Evolutionary conservation across 257 asterid genomes (phyloP).

Genomic region (Buddleja alternifolia): DNA sequence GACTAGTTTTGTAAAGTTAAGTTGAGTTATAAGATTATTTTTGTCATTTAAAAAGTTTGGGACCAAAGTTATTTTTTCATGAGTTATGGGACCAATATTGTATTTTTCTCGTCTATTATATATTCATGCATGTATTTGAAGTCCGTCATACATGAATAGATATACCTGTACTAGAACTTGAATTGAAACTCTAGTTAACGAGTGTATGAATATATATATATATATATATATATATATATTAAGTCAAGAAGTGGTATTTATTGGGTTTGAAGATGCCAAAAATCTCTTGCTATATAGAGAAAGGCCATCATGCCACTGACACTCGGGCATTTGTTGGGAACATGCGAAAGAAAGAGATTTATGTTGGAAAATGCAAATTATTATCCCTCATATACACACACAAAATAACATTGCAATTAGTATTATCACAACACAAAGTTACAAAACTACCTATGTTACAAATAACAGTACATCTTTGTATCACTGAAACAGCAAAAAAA

Average conservation of each 20-base stretch:
- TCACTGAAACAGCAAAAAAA: background rate
- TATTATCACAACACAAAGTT: background rate
- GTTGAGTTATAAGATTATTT: too few relatives aligned
- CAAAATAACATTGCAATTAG: constrained; percentile 28
- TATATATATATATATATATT: background rate
- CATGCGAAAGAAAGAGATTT: constrained; percentile 42
- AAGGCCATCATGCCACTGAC: constrained; percentile 54
- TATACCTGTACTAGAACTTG: too few relatives aligned
- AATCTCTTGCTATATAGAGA: constrained; percentile 35
- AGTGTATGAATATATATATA: background rate
- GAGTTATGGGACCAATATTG: too few relatives aligned
- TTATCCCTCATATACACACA: constrained; percentile 28
- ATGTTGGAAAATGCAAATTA: constrained; percentile 46
- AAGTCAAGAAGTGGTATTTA: constrained; percentile 16
- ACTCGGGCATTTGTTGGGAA: constrained; percentile 64
- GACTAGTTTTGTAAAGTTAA: too few relatives aligned
- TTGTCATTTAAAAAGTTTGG: too few relatives aligned
- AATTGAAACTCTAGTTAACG: too few relatives aligned
- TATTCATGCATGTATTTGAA: too few relatives aligned
- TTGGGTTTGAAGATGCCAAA: constrained; percentile 25
- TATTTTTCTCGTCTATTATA: too few relatives aligned
- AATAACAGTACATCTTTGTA: background rate
- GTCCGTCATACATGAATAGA: too few relatives aligned
- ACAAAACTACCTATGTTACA: constrained; percentile 21
- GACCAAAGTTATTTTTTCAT: too few relatives aligned